These are phyloP conservation scores for Blumeriella jaapii DNA, from an alignment of 2,329 filamentous ascomycete species.

Conservation along the genomic window DNA sequence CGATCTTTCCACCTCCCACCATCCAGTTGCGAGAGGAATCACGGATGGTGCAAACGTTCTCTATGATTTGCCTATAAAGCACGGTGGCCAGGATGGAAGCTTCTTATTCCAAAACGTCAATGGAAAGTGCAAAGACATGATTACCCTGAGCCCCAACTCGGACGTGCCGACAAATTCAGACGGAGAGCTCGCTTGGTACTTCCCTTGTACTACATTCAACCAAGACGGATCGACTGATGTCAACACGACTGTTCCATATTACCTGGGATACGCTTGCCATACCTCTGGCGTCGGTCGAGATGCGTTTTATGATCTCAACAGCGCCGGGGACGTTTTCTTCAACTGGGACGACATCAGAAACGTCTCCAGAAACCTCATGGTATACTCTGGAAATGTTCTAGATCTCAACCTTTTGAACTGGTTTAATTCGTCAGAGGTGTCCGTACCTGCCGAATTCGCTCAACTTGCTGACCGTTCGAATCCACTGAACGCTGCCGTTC, in stretches of 20 bases:
- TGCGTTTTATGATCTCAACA: slow-evolving; percentile 61
- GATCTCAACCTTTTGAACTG: slow-evolving; percentile 81
- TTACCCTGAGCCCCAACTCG: slow-evolving; percentile 58
- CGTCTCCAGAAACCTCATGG: slow-evolving; percentile 74
- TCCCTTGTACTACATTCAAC: slow-evolving; percentile 83
- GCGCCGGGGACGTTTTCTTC: slow-evolving; percentile 82
- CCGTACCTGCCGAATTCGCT: slow-evolving; percentile 65
- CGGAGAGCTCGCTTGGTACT: slow-evolving; percentile 86
- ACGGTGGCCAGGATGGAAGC: slow-evolving; percentile 84
- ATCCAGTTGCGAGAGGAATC: slow-evolving; percentile 73
- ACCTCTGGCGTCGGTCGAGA: slow-evolving; percentile 58
- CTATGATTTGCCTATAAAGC: slow-evolving; percentile 70
- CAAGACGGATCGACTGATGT: slow-evolving; percentile 78
- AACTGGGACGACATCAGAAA: slow-evolving; percentile 94
- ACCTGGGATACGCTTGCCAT: slow-evolving; percentile 81
- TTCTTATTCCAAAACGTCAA: slow-evolving; percentile 99
- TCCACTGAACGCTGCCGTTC: slow-evolving; percentile 48
- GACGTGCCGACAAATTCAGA: slow-evolving; percentile 67
- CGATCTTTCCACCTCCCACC: slow-evolving; percentile 63
- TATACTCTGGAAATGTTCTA: slow-evolving; percentile 88
- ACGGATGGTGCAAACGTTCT: slow-evolving; percentile 65
- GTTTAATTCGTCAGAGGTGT: slow-evolving; percentile 77
- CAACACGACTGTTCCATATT: slow-evolving; percentile 64
- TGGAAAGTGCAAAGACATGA: slow-evolving; percentile 85
- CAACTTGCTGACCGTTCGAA: slow-evolving; percentile 60